A percentile compares a stretch with the other conserved stretches of the same genome.
Conservation (phyloP, 2,329 filamentous ascomycete genomes). For the Ophiostoma montium region DNA sequence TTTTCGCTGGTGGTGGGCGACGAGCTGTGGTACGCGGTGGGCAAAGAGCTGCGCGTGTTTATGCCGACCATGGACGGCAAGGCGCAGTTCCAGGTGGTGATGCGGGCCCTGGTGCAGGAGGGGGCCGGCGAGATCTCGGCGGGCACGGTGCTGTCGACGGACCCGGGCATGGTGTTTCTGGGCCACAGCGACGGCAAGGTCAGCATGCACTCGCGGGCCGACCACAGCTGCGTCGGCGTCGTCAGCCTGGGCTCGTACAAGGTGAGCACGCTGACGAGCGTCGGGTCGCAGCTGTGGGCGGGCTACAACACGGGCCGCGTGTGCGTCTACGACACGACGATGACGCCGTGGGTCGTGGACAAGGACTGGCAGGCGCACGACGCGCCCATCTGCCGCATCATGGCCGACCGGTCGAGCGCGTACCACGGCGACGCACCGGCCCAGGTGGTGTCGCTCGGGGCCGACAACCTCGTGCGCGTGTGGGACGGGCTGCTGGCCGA, state of each 20-base stretch:
- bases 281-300: conserved; percentile 77
- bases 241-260: conserved; percentile 88
- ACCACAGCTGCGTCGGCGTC: conserved; percentile 65
- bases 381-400: conserved; percentile 62
- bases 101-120: conserved; percentile 54
- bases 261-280: conserved; percentile 73
- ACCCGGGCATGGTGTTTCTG: conserved; percentile 71
- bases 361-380: conserved; percentile 95
- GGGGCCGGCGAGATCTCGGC: conserved; percentile 78
- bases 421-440: conserved; percentile 73
- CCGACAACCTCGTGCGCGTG: conserved; percentile 67
- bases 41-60: conserved; percentile 79
- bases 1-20: conserved; percentile 81
- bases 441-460: conserved; percentile 76
- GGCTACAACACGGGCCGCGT: conserved; percentile 90
- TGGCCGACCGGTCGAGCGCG: conserved; percentile 65
- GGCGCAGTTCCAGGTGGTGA: conserved; percentile 59
- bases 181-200: conserved; percentile 91
- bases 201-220: conserved; percentile 70
- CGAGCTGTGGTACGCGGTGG: conserved; percentile 74
- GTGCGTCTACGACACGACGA: conserved; percentile 75
- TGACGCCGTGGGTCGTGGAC: conserved; percentile 73
- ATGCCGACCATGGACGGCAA: conserved; percentile 55
- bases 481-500: conserved; percentile 93
- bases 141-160: conserved; percentile 58